Evolutionary conservation across 2,329 filamentous ascomycete genomes (phyloP), one percentile per base, ranked within the genome.

Genomic region (Coniochaeta sp.): DNA sequence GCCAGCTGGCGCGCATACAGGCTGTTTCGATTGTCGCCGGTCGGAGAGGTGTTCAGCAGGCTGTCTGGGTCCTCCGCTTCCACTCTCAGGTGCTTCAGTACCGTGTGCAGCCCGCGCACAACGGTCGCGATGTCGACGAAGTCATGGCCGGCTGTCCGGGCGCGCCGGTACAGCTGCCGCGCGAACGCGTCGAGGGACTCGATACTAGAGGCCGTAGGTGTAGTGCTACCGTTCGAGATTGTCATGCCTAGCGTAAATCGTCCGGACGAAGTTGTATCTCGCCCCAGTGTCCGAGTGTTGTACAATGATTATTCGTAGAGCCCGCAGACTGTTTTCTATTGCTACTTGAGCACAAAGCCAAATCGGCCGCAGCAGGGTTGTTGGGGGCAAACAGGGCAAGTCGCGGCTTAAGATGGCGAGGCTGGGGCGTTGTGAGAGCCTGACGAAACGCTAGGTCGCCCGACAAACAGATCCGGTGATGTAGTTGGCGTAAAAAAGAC

Each of bases 1-100:
- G 70, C 72, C 16, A 88, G 74, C 66, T 83, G 79, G 38, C 78
- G 75, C 9, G 73, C 69, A 65, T 82, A 84, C 56, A 79, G 70
- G 36, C 74, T 71, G 24, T 72, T 73, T 28, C 69, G 67, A 47
- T 63, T 63, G 38, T 62, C 63, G 60, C 59, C 73, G 55, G 43
- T 38, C 44, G 40, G 57, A 24, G 56, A 67, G 34, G 69, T 69
- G 71, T 81, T 81, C 17, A 88, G 74, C 12, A 80, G 73, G 11
- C 84, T 86, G 64, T 82, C 81, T 1, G 76, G 74, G 65, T 85
- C 83, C 63, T 81, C 77, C 43, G 79, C 78, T 72, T 87, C 85
- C 63, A 79, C 75, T 59, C 81, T 82, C 28, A 88, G 74, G 65
- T 86, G 81, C 59, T 82, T 80, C 7, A 88, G 74, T 14, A 80